Percentiles rank a stretch among this genome's conserved stretches.
Conservation (phyloP, 495 filamentous ascomycete species). For the Lentithecium fluviatile region DNA sequence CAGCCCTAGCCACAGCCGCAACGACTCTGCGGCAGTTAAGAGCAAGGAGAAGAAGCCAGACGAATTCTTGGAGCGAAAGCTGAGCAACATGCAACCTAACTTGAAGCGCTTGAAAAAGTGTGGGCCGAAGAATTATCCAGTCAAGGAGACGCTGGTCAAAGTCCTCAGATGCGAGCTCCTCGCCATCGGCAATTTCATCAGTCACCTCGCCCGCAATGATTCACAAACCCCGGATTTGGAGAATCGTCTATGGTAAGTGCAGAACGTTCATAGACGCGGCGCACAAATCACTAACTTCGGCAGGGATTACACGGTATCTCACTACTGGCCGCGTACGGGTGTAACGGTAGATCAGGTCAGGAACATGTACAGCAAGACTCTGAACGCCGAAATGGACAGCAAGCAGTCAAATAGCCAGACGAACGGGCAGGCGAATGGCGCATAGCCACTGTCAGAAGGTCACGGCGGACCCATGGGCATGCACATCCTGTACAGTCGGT, state of each 20-base stretch:
- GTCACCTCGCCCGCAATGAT: conserved; percentile 26
- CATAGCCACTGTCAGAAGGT: background rate
- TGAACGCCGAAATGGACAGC: conserved; percentile 19
- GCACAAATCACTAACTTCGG: background rate
- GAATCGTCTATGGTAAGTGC: conserved; percentile 45
- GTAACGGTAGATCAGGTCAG: conserved; percentile 8
- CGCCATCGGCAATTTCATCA: conserved; percentile 54
- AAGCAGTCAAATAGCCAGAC: conserved; percentile 13
- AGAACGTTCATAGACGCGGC: background rate
- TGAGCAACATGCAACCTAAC: conserved; percentile 60
- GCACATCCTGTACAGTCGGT: too few relatives aligned
- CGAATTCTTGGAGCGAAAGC: conserved; percentile 56
- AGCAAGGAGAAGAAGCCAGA: conserved; percentile 41
- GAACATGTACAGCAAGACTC: conserved; percentile 29
- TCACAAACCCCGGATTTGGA: conserved; percentile 38
- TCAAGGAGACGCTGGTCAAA: conserved; percentile 57
- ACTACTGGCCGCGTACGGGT: conserved; percentile 44
- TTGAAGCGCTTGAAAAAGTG: conserved; percentile 58
- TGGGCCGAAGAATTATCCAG: conserved; percentile 63
- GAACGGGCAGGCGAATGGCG: conserved; percentile 14
- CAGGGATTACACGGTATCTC: conserved; percentile 44
- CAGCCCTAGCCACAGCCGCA: conserved; percentile 25
- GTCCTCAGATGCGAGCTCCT: conserved; percentile 53
- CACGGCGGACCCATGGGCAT: too few relatives aligned
- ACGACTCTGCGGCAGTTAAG: conserved; percentile 18